Percentiles rank a stretch among this genome's conserved stretches.
Conservation (phyloP, 345 rosid genomes). For the Murraya koenigii region DNA sequence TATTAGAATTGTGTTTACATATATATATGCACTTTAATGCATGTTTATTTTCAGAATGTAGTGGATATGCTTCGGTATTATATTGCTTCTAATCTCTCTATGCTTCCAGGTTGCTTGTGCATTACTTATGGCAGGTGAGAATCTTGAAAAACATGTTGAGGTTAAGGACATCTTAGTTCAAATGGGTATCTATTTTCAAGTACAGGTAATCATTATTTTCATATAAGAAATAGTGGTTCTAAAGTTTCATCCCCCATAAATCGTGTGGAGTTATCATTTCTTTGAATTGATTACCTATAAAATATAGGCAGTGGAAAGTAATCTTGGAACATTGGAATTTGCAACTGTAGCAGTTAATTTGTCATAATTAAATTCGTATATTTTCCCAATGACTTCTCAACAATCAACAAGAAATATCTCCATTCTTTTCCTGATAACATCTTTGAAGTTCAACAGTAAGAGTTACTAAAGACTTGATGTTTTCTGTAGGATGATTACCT, state of each 20-base stretch:
- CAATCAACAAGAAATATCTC: not conserved
- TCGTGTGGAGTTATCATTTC: not conserved
- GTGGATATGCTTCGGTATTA: not conserved
- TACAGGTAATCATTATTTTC: constrained; percentile 30
- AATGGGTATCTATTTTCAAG: constrained; percentile 49
- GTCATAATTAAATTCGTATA: not conserved
- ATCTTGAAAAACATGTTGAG: constrained; percentile 32
- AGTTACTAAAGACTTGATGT: not conserved
- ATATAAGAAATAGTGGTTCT: not conserved
- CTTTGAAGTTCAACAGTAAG: not conserved
- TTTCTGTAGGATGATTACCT: constrained; percentile 43
- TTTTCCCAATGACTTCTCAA: not conserved
- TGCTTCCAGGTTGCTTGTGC: constrained; percentile 43
- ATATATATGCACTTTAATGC: not conserved
- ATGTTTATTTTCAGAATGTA: not conserved
- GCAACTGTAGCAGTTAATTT: not conserved
- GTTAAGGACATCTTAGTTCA: constrained; percentile 38
- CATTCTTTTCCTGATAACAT: not conserved
- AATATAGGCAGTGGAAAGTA: not conserved
- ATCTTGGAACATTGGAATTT: not conserved
- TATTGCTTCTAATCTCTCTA: not conserved
- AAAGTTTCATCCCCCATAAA: not conserved
- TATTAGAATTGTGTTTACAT: not conserved
- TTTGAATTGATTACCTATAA: not conserved
- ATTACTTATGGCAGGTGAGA: constrained; percentile 42